A percentile compares a stretch with the other conserved stretches of the same genome.
phyloP scores from a whole-genome alignment of 441 rosid species.

The Breynia disticha region DNA sequence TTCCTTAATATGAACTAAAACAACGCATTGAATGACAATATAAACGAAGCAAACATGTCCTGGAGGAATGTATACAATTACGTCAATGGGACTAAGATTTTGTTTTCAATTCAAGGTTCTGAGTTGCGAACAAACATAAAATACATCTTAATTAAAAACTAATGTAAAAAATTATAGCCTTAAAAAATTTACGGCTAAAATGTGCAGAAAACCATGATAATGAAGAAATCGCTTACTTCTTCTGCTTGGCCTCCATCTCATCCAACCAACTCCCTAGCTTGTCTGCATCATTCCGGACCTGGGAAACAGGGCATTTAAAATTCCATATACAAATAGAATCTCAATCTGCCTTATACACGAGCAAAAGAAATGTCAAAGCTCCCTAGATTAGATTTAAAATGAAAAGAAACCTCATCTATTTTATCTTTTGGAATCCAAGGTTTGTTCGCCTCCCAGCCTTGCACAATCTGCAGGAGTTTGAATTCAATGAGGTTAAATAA shows the following conservation, averaged over 20 bases:
- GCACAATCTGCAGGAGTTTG: conserved; percentile 41
- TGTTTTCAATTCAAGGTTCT: too few relatives aligned
- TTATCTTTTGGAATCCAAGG: conserved; percentile 84
- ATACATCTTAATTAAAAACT: too few relatives aligned
- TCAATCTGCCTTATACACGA: background rate
- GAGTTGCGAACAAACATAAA: too few relatives aligned
- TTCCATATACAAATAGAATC: conserved; percentile 2
- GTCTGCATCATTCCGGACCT: conserved; percentile 57
- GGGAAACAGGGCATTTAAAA: conserved; percentile 11
- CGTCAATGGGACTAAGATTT: too few relatives aligned
- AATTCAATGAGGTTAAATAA: conserved; percentile 11
- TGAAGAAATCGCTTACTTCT: conserved; percentile 31
- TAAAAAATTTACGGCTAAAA: background rate
- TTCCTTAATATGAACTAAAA: background rate
- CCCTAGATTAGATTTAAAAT: background rate
- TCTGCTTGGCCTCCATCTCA: conserved; percentile 76
- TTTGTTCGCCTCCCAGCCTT: conserved; percentile 66
- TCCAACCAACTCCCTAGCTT: conserved; percentile 75
- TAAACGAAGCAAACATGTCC: too few relatives aligned
- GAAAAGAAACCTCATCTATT: conserved; percentile 56
- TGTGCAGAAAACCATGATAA: background rate
- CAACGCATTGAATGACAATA: background rate
- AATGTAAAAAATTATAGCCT: too few relatives aligned
- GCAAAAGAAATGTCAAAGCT: conserved; percentile 1
- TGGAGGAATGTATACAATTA: too few relatives aligned